These are phyloP conservation scores for Epicoccum sorghinum DNA, from an alignment of 2,329 filamentous ascomycete species.

Conservation along the genomic window DNA sequence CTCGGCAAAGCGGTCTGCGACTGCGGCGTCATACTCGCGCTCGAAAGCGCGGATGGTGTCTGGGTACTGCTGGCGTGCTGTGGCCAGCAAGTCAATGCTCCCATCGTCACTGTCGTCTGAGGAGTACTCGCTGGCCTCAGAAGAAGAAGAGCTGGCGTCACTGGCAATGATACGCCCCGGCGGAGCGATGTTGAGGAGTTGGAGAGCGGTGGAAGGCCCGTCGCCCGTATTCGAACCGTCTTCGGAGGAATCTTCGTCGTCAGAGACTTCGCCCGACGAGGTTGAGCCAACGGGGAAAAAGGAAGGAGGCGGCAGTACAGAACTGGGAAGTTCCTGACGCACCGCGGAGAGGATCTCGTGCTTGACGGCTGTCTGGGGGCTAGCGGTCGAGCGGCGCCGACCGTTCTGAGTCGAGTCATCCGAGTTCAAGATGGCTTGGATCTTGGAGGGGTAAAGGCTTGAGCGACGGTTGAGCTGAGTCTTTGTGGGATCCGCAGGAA, in stretches of 20 bases:
- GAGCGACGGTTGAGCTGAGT: conserved; percentile 14
- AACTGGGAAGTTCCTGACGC: conserved; percentile 64
- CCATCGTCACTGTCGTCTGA: conserved; percentile 45
- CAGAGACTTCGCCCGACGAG: conserved; percentile 44
- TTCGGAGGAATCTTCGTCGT: conserved; percentile 37
- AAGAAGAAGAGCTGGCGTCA: conserved; percentile 14
- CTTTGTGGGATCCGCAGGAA: conserved; percentile 11
- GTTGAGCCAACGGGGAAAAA: conserved; percentile 50
- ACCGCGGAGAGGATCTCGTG: conserved; percentile 71
- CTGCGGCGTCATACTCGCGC: conserved; percentile 54
- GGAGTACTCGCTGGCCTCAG: conserved; percentile 35
- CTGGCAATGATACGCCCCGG: neutral
- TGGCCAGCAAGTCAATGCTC: conserved; percentile 53
- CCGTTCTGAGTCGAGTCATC: conserved; percentile 9
- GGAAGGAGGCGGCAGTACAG: conserved; percentile 52
- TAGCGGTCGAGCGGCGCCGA: conserved; percentile 4
- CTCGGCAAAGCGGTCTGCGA: conserved; percentile 56
- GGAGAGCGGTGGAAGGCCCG: conserved; percentile 33
- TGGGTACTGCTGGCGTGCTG: conserved; percentile 52
- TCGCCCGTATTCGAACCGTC: conserved; percentile 2
- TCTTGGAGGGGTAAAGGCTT: conserved; percentile 34
- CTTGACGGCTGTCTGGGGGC: conserved; percentile 55
- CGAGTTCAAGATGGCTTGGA: conserved; percentile 43
- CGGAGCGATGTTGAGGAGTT: conserved; percentile 36
- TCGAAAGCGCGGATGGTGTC: conserved; percentile 49